Evolutionary conservation across 495 filamentous ascomycete genomes (phyloP).

Genomic region (Aspergillus leporis): DNA sequence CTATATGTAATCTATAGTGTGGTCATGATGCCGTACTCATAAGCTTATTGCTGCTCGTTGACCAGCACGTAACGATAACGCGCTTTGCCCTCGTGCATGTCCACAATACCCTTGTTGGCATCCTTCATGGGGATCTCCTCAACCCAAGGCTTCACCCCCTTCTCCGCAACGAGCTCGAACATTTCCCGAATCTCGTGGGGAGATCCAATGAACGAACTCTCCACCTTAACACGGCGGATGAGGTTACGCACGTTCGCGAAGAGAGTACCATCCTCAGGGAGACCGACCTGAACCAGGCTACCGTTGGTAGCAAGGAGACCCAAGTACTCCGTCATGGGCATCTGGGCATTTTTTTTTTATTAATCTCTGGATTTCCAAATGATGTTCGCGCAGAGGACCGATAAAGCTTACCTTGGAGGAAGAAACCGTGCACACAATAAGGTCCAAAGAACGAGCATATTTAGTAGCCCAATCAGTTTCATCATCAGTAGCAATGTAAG

Average conservation of each 20-base stretch:
- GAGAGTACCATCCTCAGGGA: constrained; percentile 66
- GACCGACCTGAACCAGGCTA: constrained; percentile 79
- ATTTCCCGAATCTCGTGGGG: constrained; percentile 79
- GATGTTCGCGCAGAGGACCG: not conserved
- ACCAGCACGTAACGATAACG: constrained; percentile 76
- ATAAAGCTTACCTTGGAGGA: constrained; percentile 49
- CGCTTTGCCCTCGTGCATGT: constrained; percentile 68
- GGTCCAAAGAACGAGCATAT: constrained; percentile 66
- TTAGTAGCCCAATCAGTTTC: constrained; percentile 70
- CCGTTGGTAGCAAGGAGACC: constrained; percentile 66
- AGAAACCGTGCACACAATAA: constrained; percentile 83
- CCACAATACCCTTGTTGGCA: constrained; percentile 68
- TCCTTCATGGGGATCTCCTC: constrained; percentile 71
- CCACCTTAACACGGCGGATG: constrained; percentile 63
- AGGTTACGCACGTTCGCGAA: constrained; percentile 62
- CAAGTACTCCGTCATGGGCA: constrained; percentile 75
- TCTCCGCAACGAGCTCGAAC: constrained; percentile 72
- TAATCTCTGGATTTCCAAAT: not conserved
- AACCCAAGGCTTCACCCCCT: constrained; percentile 73
- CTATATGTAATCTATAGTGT: constrained; percentile 1
- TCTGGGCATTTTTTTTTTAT: constrained; percentile 35
- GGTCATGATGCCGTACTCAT: not conserved
- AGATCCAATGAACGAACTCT: constrained; percentile 70
- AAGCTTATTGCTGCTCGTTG: constrained; percentile 47
- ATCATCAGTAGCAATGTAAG: constrained; percentile 82